Evolutionary conservation across 345 rosid species (phyloP), one percentile per base, ranked within the genome.

Genomic region (Brassica rapa): DNA sequence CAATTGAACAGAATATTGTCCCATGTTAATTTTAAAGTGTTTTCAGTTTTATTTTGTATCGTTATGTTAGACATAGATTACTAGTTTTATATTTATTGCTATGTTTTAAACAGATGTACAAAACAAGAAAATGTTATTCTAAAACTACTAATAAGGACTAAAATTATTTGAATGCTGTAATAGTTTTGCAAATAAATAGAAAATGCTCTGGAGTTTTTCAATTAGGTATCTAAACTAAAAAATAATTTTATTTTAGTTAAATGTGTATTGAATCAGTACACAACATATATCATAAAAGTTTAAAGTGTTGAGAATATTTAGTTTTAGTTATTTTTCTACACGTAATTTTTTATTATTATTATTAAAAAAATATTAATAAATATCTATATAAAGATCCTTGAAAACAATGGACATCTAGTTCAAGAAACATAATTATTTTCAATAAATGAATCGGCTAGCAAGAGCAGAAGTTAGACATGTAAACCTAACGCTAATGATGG

Each of bases 401-500:
- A 51, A 70, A 32, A 32, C 3, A 27, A 14, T 74, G 32, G 6
- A 55, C 33, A 7, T 32, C 4, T 74, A 64, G 1, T n/a, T 53
- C 35, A n/a, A 12, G n/a, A 63, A 16, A 35, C 12, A 21, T 0
- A 19, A 35, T 35, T 30, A 29, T 70, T 5, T 53, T 15, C 14
- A 61, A 51, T 27, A 37, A 62, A 62, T 64, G 51, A 65, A 27
- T 57, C n/a, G 25, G 21, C 37, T 62, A 72, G 19, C 62, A 39
- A 59, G 63, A 60, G n/a, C 70, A 62, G 7, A 49, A 29, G 27
- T 33, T 32, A 70, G 73, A 78, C 77, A 78, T 7, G 46, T 59
- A 57, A 66, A 72, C 77, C 68, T 66, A 78, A 72, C 72, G 51
- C n/a, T 78, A 66, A 72, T 72, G 68, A 78, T 78, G 77, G 71